Evolutionary conservation across 805 yeast genomes (phyloP), one percentile per base, ranked within the genome.

Genomic region (Candida sanyiensis): DNA sequence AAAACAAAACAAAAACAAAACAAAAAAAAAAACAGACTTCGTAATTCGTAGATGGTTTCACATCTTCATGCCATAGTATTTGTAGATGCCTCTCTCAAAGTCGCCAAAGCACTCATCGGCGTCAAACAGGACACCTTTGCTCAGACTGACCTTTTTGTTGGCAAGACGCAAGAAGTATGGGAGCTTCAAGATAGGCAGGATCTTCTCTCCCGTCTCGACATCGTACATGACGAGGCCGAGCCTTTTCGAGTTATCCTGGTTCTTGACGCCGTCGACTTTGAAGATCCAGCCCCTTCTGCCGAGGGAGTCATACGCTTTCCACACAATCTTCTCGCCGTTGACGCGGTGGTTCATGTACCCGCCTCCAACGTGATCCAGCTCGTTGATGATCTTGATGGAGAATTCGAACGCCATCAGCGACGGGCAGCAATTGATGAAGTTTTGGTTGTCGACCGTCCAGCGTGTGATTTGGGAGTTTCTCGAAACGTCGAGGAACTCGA

Each of bases 211-310:
- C 0, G 83, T 73, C 21, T 72, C 68, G 34, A 75, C 62, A 59
- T 82, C 87, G 50, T 77, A 82, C 51, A 67, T 73, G 4, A 77
- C 68, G 37, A 77, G 58, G 5, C 63, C 59, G 18, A 49, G 38
- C 8, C 53, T 49, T 17, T 53, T 52, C 2, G 59, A 43, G 45
- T 64, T 63, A 18, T 56, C 68, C 7, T 58, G 57, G 39, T 65
- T 65, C 24, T 51, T 33, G 18, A 42, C 49, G 3, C 49, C 52
- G 37, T 63, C 66, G 13, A 65, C 60, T 52, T 71, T 75, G 58
- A 77, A 81, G 13, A 87, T 57, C 95, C 96, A 87, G 10, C 85
- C 80, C 44, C 96, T 69, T 44, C 95, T 68, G 5, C 95, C 94
- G 50, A 54, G 65, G 18, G 65, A 68, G 46, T 39, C 70, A 59